phyloP scores from a whole-genome alignment of 2,329 filamentous ascomycete genomes.

The Penicillium sp. region DNA sequence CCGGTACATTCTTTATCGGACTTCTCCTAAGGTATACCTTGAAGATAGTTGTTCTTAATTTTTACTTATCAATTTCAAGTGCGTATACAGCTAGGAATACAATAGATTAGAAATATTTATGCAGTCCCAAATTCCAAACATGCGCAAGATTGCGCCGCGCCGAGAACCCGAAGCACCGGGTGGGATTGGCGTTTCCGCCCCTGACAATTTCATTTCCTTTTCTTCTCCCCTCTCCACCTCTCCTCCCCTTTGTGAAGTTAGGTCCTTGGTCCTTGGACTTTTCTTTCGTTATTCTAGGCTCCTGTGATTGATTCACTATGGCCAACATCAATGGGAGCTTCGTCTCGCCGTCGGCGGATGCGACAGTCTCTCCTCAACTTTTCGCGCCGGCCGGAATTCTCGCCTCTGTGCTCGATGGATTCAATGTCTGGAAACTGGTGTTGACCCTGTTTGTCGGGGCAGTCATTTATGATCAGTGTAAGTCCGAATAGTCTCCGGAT shows the following conservation, averaged over 20 bases:
- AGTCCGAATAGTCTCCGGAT: constrained; percentile 34
- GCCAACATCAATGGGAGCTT: constrained; percentile 60
- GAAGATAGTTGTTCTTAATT: not conserved
- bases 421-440: constrained; percentile 61
- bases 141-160: not conserved
- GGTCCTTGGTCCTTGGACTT: not conserved
- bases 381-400: constrained; percentile 43
- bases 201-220: constrained; percentile 17
- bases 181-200: constrained; percentile 19
- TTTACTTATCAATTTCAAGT: not conserved
- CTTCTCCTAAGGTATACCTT: not conserved
- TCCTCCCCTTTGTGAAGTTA: not conserved
- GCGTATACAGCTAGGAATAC: not conserved
- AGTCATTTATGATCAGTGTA: constrained; percentile 86
- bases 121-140: not conserved
- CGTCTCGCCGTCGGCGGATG: constrained; percentile 62
- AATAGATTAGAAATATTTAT: not conserved
- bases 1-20: not conserved
- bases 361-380: constrained; percentile 55
- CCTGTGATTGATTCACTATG: constrained; percentile 25
- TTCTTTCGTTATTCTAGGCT: not conserved
- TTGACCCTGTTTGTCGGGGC: constrained; percentile 65
- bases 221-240: constrained; percentile 17
- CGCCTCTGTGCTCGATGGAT: constrained; percentile 54
- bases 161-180: constrained; percentile 6